phyloP scores from a whole-genome alignment of 495 filamentous ascomycete species.

The Daldinia grandis region DNA sequence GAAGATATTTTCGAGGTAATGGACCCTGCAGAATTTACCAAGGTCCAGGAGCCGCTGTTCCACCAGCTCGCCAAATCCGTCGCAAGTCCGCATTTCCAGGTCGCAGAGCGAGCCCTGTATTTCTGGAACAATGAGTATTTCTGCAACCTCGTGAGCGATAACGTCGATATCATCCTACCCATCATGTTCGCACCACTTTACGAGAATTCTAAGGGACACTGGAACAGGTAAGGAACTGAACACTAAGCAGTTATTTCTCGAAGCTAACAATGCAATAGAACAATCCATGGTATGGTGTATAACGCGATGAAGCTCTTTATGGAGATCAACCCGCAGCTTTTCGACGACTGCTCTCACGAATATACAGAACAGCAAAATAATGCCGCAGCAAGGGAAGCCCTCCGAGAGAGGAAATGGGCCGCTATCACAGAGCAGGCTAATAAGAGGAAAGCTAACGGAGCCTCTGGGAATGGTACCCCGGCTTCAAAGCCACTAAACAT shows the following conservation, averaged over 20 bases:
- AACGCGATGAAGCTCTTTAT: constrained; percentile 99
- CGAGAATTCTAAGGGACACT: constrained; percentile 99
- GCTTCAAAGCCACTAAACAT: constrained; percentile 52
- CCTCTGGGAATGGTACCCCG: constrained; percentile 40
- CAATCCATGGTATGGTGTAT: constrained; percentile 99
- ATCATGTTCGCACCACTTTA: constrained; percentile 99
- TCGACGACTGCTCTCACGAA: constrained; percentile 97
- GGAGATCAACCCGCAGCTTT: constrained; percentile 99
- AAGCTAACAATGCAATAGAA: constrained; percentile 62
- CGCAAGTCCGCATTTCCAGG: constrained; percentile 98
- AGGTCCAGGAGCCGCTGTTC: constrained; percentile 97
- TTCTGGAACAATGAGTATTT: constrained; percentile 99
- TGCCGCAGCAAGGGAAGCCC: constrained; percentile 77
- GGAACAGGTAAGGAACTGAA: constrained; percentile 80
- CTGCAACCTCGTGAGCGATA: constrained; percentile 98
- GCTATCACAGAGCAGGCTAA: constrained; percentile 81
- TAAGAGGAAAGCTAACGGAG: constrained; percentile 53
- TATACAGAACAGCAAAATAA: constrained; percentile 97
- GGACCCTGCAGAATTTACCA: constrained; percentile 98
- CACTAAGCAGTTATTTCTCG: background rate
- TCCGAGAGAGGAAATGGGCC: constrained; percentile 86
- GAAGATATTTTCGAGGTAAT: constrained; percentile 99
- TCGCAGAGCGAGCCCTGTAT: constrained; percentile 95
- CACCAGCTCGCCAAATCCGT: constrained; percentile 97
- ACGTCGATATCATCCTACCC: constrained; percentile 96